Conservation (phyloP, 2,329 filamentous ascomycete species). For the Chaetomium strumarium region DNA sequence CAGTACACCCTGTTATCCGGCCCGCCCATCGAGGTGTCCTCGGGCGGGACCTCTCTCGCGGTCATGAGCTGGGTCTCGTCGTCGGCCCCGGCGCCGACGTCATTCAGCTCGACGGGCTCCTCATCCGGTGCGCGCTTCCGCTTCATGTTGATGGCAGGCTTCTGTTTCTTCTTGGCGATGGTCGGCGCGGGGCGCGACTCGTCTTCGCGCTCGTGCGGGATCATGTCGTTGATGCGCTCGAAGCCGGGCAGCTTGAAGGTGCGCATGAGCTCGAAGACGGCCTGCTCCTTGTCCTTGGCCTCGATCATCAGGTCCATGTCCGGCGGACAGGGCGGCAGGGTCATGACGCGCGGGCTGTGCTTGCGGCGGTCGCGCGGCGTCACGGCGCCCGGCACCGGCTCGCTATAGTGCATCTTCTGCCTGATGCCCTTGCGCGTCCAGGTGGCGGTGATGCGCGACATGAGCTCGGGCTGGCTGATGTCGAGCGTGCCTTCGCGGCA, state of each 20-base stretch:
- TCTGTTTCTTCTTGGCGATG: conserved; percentile 31
- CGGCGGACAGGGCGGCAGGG: conserved; percentile 71
- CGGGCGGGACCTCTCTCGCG: conserved; percentile 45
- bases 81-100: conserved; percentile 2
- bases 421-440: conserved; percentile 80
- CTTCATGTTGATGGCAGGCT: conserved; percentile 32
- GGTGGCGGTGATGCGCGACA: conserved; percentile 70
- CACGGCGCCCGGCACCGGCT: conserved; percentile 68
- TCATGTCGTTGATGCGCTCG: conserved; percentile 67
- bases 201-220: conserved; percentile 70
- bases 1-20: conserved; percentile 79
- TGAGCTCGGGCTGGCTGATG: conserved; percentile 59
- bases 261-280: conserved; percentile 89
- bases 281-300: conserved; percentile 96
- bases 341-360: conserved; percentile 73
- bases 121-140: conserved; percentile 31
- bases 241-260: conserved; percentile 79
- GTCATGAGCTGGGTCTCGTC: conserved; percentile 25
- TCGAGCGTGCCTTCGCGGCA: conserved; percentile 80
- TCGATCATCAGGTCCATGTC: conserved; percentile 99
- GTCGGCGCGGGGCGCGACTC: conserved; percentile 56
- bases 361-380: conserved; percentile 75
- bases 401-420: conserved; percentile 97
- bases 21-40: conserved; percentile 82
- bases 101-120: conserved; percentile 34